These are phyloP conservation scores for Decorospora gaudefroyi DNA, from an alignment of 2,329 filamentous ascomycete species.

Conservation along the genomic window DNA sequence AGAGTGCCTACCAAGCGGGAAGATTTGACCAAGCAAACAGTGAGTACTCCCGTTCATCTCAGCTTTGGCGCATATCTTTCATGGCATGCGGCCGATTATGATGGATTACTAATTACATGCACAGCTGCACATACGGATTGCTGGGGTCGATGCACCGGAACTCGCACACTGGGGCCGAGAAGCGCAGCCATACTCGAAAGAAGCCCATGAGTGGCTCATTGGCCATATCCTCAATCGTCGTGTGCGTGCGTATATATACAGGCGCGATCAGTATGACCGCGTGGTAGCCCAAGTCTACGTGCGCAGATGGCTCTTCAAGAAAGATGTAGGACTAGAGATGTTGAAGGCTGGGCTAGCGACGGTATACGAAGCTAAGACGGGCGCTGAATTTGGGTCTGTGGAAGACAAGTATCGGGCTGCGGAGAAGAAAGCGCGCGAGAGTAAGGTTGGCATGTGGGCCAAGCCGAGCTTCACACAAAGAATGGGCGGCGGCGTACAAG, in stretches of 20 bases:
- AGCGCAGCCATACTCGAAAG: slow-evolving; percentile 79
- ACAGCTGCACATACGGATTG: slow-evolving; percentile 85
- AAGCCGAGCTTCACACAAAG: slow-evolving; percentile 47
- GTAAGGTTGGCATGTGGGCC: slow-evolving; percentile 68
- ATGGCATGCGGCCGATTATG: background rate
- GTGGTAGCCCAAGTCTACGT: slow-evolving; percentile 85
- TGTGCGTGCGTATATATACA: slow-evolving; percentile 82
- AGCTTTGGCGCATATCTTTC: background rate
- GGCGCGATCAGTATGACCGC: slow-evolving; percentile 88
- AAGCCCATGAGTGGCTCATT: slow-evolving; percentile 82
- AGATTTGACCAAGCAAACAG: slow-evolving; percentile 75
- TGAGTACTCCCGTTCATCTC: slow-evolving; percentile 48
- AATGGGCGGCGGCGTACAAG: slow-evolving; percentile 60
- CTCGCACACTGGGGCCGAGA: slow-evolving; percentile 87
- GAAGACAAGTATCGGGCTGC: slow-evolving; percentile 67
- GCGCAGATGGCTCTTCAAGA: slow-evolving; percentile 67
- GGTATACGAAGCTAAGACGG: slow-evolving; percentile 89
- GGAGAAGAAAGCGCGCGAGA: slow-evolving; percentile 58
- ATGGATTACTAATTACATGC: slow-evolving; percentile 18
- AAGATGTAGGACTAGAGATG: slow-evolving; percentile 90
- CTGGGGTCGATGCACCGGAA: slow-evolving; percentile 92
- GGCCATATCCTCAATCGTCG: slow-evolving; percentile 70
- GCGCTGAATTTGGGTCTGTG: slow-evolving; percentile 79
- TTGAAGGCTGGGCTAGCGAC: slow-evolving; percentile 81
- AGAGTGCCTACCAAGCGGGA: slow-evolving; percentile 70